Conservation (phyloP, 192 early-diverging fungal genomes). For the Umbelopsis vinacea region DNA sequence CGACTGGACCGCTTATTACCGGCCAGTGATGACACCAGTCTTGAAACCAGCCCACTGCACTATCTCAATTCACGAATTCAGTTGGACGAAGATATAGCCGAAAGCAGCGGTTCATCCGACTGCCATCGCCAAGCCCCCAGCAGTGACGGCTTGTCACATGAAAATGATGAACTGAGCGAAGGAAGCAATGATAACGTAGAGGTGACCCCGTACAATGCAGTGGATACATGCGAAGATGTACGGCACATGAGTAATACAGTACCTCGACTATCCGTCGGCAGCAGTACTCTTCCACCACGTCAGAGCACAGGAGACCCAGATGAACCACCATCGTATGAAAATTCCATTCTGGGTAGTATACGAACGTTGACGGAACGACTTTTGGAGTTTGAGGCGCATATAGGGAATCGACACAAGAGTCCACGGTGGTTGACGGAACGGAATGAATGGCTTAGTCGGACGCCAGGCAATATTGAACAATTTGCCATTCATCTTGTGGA, state of each 20-base stretch:
- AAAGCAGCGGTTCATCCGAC: not conserved
- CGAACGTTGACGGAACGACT: slow-evolving; percentile 26
- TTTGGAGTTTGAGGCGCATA: slow-evolving; percentile 33
- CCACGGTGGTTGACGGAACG: slow-evolving; percentile 38
- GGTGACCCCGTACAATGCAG: slow-evolving; percentile 1
- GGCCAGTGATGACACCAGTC: not conserved
- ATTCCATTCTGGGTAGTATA: slow-evolving; percentile 33
- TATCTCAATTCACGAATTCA: slow-evolving; percentile 8
- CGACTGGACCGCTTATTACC: slow-evolving; percentile 31
- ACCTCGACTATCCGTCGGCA: not conserved
- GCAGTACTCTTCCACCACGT: too few relatives aligned
- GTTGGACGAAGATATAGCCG: slow-evolving; percentile 3
- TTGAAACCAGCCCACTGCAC: not conserved
- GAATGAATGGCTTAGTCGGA: slow-evolving; percentile 27
- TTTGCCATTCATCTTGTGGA: slow-evolving; percentile 41
- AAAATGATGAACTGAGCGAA: slow-evolving; percentile 15
- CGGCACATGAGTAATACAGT: not conserved
- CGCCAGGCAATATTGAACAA: slow-evolving; percentile 37
- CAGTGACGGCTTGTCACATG: not conserved
- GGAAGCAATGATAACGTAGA: slow-evolving; percentile 4
- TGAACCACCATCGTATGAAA: slow-evolving; percentile 41
- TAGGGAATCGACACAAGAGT: slow-evolving; percentile 38
- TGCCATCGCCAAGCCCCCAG: too few relatives aligned
- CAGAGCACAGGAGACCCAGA: slow-evolving; percentile 13
- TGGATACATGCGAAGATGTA: not conserved